Evolutionary conservation across 345 rosid species (phyloP), one percentile per base, ranked within the genome.

Genomic region (Schrenkiella parvula): DNA sequence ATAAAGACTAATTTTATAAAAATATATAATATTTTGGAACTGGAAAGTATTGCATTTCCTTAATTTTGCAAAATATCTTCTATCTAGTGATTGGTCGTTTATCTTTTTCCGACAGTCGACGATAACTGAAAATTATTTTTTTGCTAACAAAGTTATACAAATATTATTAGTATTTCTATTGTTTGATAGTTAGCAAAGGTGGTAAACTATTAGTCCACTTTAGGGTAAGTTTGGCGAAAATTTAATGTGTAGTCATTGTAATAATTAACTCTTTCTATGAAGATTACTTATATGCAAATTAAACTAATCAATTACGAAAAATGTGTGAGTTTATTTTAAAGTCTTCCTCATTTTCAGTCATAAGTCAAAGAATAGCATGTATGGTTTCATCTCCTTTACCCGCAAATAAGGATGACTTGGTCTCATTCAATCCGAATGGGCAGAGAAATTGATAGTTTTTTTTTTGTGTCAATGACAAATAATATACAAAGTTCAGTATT

Each of bases 301-400:
- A 54, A 35, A 31, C 21, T 11, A 41, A 11, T 3, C 21, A 34
- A 12, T 6, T 5, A 34, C 5, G 60, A 48, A 28, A 39, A 19
- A 47, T n/a, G 14, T 31, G 29, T 51, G 67, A 6, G 43, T 29
- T 52, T 47, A 17, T 34, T 29, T 38, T 6, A 50, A 74, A 67
- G 72, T 47, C 44, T 66, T 34, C 60, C 37, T n/a, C n/a, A 57
- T 43, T 26, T 47, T 34, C 18, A 73, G 52, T 56, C 72, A 37
- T 4, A 26, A 50, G 55, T 74, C 78, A 59, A 66, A 66, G 48
- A 48, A 74, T n/a, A 39, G 63, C 55, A 51, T 31, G 63, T 37
- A 37, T 57, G 29, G 59, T 7, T 59, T 73, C 26, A 47, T 37
- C 25, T 56, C 43, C 43, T 50, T 59, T 50, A 59, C 68, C 78